Evolutionary conservation across 306 rosid genomes (phyloP).

Genomic region (Begonia loranthoides): DNA sequence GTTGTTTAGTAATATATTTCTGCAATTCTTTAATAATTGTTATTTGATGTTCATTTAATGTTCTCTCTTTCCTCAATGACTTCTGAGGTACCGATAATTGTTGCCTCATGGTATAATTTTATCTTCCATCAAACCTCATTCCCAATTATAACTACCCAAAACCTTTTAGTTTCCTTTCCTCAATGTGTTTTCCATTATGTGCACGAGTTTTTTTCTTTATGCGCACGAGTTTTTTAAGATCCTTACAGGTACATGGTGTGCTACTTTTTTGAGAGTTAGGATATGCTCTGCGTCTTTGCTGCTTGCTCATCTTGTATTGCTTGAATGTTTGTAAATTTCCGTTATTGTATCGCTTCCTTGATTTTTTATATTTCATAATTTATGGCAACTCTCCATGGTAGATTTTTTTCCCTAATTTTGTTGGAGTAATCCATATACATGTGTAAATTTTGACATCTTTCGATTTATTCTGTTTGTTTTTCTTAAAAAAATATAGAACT

Average conservation of each 20-base stretch:
- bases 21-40: too few species aligned
- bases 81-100: slow-evolving; percentile 20
- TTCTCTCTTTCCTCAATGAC: slow-evolving; percentile 16
- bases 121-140: slow-evolving; percentile 11
- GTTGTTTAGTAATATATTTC: too few species aligned
- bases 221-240: slow-evolving; percentile 41
- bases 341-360: slow-evolving; percentile 28
- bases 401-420: too few species aligned
- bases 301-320: slow-evolving; percentile 56
- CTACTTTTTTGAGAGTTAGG: slow-evolving; percentile 83
- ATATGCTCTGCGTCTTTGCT: slow-evolving; percentile 73
- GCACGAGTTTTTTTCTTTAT: slow-evolving; percentile 13
- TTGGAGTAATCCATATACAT: too few species aligned
- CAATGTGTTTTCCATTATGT: slow-evolving; percentile 5
- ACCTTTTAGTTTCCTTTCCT: not conserved
- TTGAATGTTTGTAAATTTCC: slow-evolving; percentile 59
- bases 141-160: too few species aligned
- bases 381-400: slow-evolving; percentile 9
- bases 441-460: too few species aligned
- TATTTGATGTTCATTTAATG: slow-evolving; percentile 12
- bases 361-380: slow-evolving; percentile 13
- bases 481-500: too few species aligned
- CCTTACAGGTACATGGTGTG: slow-evolving; percentile 81
- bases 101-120: slow-evolving; percentile 9
- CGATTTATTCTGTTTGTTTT: too few species aligned